phyloP scores from a whole-genome alignment of 202 grass and related monocot species.

The Cymbopogon flexuosus region DNA sequence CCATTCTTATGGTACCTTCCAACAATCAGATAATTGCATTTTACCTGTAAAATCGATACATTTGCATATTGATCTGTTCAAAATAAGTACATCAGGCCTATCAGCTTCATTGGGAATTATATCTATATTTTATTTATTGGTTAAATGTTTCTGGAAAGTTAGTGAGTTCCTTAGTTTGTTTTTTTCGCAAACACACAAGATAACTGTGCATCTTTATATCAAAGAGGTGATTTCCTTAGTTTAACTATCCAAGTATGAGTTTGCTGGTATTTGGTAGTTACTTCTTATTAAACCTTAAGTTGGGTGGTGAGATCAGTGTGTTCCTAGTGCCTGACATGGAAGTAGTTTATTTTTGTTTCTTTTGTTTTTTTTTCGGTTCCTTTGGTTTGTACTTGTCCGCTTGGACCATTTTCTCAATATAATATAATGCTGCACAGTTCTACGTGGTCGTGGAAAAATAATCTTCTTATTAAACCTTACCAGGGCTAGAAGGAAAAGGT shows the following conservation, averaged over 20 bases:
- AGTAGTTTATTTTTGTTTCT: background rate
- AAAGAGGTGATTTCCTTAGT: slow-evolving; percentile 14
- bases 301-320: background rate
- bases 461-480: slow-evolving; percentile 20
- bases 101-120: background rate
- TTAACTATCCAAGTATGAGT: background rate
- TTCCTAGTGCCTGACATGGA: background rate
- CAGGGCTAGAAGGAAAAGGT: slow-evolving; percentile 53
- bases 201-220: background rate
- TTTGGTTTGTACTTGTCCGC: background rate
- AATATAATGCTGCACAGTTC: background rate
- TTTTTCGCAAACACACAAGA: background rate
- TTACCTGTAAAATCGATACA: slow-evolving; percentile 11
- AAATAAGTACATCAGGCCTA: slow-evolving; percentile 10
- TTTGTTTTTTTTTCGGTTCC: background rate
- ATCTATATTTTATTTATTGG: background rate
- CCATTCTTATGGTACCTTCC: slow-evolving; percentile 30
- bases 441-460: background rate
- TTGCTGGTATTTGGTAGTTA: background rate
- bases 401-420: background rate
- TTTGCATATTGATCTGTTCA: background rate
- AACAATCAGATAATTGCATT: slow-evolving; percentile 13
- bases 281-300: slow-evolving; percentile 22
- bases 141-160: background rate
- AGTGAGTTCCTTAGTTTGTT: background rate